Base-by-base conservation (phyloP, 192 early-diverging fungal genomes). In the Backusella parvicylindrica region DNA sequence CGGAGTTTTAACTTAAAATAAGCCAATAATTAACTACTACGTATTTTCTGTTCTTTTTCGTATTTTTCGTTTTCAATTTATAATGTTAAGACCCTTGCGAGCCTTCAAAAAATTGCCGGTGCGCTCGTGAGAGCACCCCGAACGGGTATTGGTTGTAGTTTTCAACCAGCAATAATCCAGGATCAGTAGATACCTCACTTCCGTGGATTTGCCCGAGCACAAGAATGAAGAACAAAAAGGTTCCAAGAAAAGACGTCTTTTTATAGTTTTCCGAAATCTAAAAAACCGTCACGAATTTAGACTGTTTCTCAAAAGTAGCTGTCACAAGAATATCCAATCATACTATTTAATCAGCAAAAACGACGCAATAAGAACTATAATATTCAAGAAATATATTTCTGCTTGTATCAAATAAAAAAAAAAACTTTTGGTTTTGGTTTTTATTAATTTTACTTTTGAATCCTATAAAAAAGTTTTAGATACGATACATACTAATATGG, bases 81-180 rank as follows among this genome's bases (percentile, higher is more conserved):
- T 60, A n/a, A 50, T 30, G n/a, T 70, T 23, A 50, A 67, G 70
- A 30, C 49, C 65, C 71, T 56, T 64, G 43, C 72, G 71, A 65
- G 37, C 30, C 77, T 60, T 72, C 71, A 31, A 78, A 78, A 78
- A 78, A 78, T 78, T 78, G 77, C 71, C 56, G 31, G 43, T 43
- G 68, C 68, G 64, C 77, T 37, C 77, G 64, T n/a, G 31, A 73
- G 60, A 43, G 70, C 35, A 66, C 70, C 33, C 35, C 68, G 75
- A 70, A 76, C 74, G 73, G 73, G 72, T 63, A 76, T 76, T 80
- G 74, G 79, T 75, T 80, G 71, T 80, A 80, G 79, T 80, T 80
- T 80, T 80, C 79, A 80, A 80, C 79, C 79, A 80, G 79, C 79
- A 80, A 80, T 76, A 80, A 80, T 76, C 79, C 74, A 80, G 79